Evolutionary conservation across 1,284 basidiomycete species (phyloP), one percentile per base, ranked within the genome.

Genomic region (Ganoderma sinense): DNA sequence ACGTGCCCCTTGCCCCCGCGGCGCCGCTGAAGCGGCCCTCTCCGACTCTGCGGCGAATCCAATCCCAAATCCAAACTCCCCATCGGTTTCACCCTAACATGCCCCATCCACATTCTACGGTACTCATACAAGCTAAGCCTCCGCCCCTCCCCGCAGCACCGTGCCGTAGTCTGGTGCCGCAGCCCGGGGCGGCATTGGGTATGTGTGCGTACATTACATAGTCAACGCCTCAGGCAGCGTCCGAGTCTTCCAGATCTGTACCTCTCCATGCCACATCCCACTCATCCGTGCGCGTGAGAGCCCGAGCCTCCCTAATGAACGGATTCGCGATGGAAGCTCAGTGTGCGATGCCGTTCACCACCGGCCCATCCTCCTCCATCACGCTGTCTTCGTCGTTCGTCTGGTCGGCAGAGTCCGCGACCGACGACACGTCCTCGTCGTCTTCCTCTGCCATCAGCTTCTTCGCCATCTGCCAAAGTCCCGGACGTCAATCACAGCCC

Each of bases 401-500:
- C 64, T 75, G 76, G 53, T 75, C 77, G 33, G 71, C 71, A 11
- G 75, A 76, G 64, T 68, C 72, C 45, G 75, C 75, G 26, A 74
- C 72, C 4, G 70, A 71, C 68, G 72, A 71, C 51, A 40, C 68
- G 53, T 77, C 82, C 0, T 89, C 89, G 0, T 92, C 82, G 0
- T 93, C 92, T 0, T 94, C 92, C 1, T 91, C 88, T 2, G 85
- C 89, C 80, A 90, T 86, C 65, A 94, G 80, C 75, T 85, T 80
- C 71, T 87, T 85, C 39, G 93, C 92, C 73, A 85, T 87, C 92
- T 94, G 78, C 74, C 65, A 56, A 58, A 43, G 20, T 48, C 53
- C 62, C 64, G 43, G 31, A 26, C 45, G 67, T 70, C 66, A 71
- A 48, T 55, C 51, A 55, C 51, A 29, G 58, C 29, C 31, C 20